Evolutionary conservation across 139 green algal genomes (phyloP), one percentile per base, ranked within the genome.

Genomic region (Raphidocelis subcapitata): DNA sequence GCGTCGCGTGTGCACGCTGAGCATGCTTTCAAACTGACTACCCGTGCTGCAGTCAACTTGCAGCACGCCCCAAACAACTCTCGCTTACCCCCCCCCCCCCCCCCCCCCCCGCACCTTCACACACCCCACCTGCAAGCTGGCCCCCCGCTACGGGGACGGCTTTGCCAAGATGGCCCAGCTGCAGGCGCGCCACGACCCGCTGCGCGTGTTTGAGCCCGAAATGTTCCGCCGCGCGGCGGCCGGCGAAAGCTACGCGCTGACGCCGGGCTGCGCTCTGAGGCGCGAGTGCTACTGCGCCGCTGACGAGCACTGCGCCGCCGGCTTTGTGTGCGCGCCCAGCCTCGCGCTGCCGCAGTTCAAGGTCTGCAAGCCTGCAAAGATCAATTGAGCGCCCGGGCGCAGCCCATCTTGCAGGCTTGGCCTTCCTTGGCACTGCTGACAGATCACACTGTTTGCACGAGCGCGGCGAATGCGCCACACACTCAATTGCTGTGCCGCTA

Each of bases 41-140:
- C n/a, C n/a, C n/a, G n/a, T n/a, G n/a, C n/a, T n/a, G n/a, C n/a
- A n/a, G n/a, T n/a, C n/a, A n/a, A n/a, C n/a, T n/a, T n/a, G n/a
- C n/a, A n/a, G n/a, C n/a, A n/a, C n/a, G n/a, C n/a, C n/a, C n/a
- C n/a, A n/a, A n/a, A n/a, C n/a, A n/a, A n/a, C n/a, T n/a, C n/a
- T n/a, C n/a, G n/a, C n/a, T n/a, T n/a, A n/a, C n/a, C n/a, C n/a
- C n/a, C n/a, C n/a, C n/a, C n/a, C n/a, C n/a, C n/a, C n/a, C n/a
- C n/a, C n/a, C 70, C 69, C 37, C 56, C 44, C 62, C 46, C 37
- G 70, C n/a, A 76, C 70, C 24, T 76, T 70, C 70, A 76, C 70
- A 2, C 64, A 76, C 70, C 70, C 70, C 8, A 64, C 56, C 54
- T 76, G 56, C 35, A 37, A 46, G 61, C 29, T 49, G 12, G 18